phyloP scores from a whole-genome alignment of 768 basidiomycete species.

The Sporobolomyces phaffii region DNA sequence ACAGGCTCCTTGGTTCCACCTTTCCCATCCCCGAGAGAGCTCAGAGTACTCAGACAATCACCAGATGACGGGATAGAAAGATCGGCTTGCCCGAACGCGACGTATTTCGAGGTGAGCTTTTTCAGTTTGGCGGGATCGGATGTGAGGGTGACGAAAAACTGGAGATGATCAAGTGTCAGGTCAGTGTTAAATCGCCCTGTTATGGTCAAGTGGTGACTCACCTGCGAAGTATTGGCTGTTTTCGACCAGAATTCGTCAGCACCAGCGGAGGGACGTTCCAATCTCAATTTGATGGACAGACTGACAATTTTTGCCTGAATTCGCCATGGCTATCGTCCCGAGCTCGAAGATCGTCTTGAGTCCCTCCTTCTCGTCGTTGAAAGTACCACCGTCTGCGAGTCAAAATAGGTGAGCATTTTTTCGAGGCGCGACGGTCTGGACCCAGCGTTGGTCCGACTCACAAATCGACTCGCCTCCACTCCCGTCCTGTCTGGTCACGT shows the following conservation, averaged over 20 bases:
- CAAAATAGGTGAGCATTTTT: not conserved
- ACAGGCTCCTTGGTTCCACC: slow-evolving; percentile 47
- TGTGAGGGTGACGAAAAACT: slow-evolving; percentile 55
- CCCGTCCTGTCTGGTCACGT: slow-evolving; percentile 55
- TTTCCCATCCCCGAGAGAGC: slow-evolving; percentile 47
- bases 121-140: slow-evolving; percentile 49
- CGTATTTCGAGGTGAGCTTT: slow-evolving; percentile 55
- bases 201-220: slow-evolving; percentile 2
- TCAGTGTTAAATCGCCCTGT: too few relatives aligned
- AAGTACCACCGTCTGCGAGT: slow-evolving; percentile 51
- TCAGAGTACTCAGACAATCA: slow-evolving; percentile 47
- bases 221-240: slow-evolving; percentile 38
- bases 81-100: slow-evolving; percentile 50
- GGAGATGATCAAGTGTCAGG: slow-evolving; percentile 40
- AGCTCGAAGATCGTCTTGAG: slow-evolving; percentile 49
- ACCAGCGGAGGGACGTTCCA: too few relatives aligned
- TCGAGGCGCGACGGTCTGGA: not conserved
- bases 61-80: slow-evolving; percentile 41
- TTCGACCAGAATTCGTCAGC: too few relatives aligned
- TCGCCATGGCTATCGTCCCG: slow-evolving; percentile 56
- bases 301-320: slow-evolving; percentile 52
- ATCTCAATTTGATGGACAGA: not conserved
- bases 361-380: slow-evolving; percentile 55
- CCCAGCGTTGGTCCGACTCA: slow-evolving; percentile 31
- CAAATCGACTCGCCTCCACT: slow-evolving; percentile 54